Conservation (phyloP, 805 yeast genomes). For the Priceomyces fermenticarens region DNA sequence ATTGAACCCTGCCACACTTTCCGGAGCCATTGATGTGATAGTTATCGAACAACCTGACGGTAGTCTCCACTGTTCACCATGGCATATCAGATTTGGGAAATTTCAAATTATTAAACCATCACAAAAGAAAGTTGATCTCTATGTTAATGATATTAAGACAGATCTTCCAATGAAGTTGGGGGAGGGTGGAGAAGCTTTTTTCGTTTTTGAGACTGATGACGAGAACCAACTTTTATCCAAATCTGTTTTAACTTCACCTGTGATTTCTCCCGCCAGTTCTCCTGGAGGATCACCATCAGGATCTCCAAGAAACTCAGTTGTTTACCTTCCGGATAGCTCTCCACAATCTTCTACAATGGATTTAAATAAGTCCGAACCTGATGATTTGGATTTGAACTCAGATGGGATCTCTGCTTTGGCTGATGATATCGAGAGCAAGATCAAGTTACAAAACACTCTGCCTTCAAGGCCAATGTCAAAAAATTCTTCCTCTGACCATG, state of each 20-base stretch:
- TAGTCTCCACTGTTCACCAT: conserved; percentile 84
- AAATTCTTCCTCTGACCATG: conserved; percentile 16
- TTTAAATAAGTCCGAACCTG: conserved; percentile 24
- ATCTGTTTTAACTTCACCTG: conserved; percentile 83
- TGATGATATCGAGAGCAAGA: conserved; percentile 29
- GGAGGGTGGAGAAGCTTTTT: conserved; percentile 97
- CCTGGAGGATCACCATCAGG: conserved; percentile 45
- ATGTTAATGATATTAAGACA: conserved; percentile 77
- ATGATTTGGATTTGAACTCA: conserved; percentile 32
- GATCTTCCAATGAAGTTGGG: conserved; percentile 94
- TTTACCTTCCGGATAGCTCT: conserved; percentile 5
- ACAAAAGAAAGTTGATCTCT: conserved; percentile 88
- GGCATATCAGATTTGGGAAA: conserved; percentile 95
- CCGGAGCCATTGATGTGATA: conserved; percentile 96
- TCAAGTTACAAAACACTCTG: conserved; percentile 17
- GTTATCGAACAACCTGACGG: conserved; percentile 89
- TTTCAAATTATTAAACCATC: conserved; percentile 90
- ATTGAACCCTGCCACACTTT: conserved; percentile 90
- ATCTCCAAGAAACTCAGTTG: conserved; percentile 13
- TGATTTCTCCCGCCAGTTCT: conserved; percentile 62
- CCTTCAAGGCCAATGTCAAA: conserved; percentile 13
- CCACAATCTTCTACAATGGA: conserved; percentile 8
- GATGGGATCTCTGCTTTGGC: conserved; percentile 4
- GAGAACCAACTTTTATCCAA: conserved; percentile 61
- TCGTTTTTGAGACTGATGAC: conserved; percentile 83